phyloP scores from a whole-genome alignment of 148 eudicot species.

The Arctostaphylos glauca region DNA sequence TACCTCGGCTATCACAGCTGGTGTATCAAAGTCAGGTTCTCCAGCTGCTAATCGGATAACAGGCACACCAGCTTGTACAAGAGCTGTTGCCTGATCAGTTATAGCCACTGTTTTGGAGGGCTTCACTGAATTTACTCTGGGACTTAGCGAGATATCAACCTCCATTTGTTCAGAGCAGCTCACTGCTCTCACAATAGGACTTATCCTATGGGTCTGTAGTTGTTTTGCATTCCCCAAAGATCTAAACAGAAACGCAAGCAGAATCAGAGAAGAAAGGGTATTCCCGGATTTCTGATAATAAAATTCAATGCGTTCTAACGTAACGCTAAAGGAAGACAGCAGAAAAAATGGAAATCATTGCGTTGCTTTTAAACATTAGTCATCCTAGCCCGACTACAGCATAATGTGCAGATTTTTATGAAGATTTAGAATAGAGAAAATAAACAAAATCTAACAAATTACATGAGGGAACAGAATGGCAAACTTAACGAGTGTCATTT shows the following conservation, averaged over 20 bases:
- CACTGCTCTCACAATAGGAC: conserved; percentile 42
- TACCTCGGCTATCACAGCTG: conserved; percentile 77
- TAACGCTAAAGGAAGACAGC: not conserved
- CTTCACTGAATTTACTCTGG: conserved; percentile 84
- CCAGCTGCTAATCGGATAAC: conserved; percentile 92
- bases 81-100: conserved; percentile 95
- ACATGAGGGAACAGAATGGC: no score
- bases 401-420: not conserved
- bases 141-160: conserved; percentile 71
- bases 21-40: conserved; percentile 97
- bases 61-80: conserved; percentile 94
- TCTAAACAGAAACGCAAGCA: conserved; percentile 24
- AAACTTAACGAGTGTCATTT: no score
- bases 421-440: not conserved
- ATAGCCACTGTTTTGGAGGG: conserved; percentile 94
- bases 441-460: no score
- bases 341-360: not conserved
- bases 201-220: conserved; percentile 20
- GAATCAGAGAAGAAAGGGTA: not conserved
- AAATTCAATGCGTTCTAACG: not conserved
- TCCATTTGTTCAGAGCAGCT: conserved; percentile 36
- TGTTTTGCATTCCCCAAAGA: conserved; percentile 27
- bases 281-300: not conserved
- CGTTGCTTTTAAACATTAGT: not conserved
- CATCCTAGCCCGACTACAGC: not conserved